phyloP scores from a whole-genome alignment of 1,139 yeast genomes.

The Pneumocystis wakefieldiae region DNA sequence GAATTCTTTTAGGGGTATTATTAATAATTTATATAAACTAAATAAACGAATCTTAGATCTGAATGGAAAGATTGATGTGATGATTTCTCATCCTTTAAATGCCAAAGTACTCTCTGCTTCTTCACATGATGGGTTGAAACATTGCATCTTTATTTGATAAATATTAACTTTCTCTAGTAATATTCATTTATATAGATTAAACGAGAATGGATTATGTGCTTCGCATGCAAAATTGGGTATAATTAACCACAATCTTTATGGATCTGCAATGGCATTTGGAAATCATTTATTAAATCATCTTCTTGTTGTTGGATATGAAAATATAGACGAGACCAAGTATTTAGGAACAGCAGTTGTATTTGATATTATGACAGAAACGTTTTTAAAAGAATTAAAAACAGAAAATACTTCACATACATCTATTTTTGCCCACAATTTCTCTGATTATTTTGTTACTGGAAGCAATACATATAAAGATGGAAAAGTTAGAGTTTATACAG shows the following conservation, averaged over 20 bases:
- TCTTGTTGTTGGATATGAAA: slow-evolving; percentile 6
- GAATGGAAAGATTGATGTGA: not conserved
- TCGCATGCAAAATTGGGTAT: not conserved
- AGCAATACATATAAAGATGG: slow-evolving; percentile 2
- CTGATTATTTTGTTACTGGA: slow-evolving; percentile 2
- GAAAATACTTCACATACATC: slow-evolving; percentile 3
- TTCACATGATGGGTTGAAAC: not conserved
- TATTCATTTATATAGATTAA: not conserved
- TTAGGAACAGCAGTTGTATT: slow-evolving; percentile 3
- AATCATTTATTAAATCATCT: not conserved
- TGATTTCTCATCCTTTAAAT: not conserved
- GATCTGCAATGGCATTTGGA: slow-evolving; percentile 5
- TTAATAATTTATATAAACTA: not conserved
- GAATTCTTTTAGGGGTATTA: not conserved
- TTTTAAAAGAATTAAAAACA: slow-evolving; percentile 1
- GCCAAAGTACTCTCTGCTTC: not conserved
- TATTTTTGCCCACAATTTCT: slow-evolving; percentile 1
- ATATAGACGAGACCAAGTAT: not conserved
- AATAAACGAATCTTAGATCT: not conserved
- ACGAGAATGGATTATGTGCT: not conserved
- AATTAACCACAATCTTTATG: slow-evolving; percentile 2
- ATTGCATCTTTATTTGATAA: not conserved
- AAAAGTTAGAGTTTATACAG: slow-evolving; percentile 1
- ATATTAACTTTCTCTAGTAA: not conserved
- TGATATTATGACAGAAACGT: slow-evolving; percentile 1